Conservation (phyloP, 805 yeast species). For the Yarrowia sp. region DNA sequence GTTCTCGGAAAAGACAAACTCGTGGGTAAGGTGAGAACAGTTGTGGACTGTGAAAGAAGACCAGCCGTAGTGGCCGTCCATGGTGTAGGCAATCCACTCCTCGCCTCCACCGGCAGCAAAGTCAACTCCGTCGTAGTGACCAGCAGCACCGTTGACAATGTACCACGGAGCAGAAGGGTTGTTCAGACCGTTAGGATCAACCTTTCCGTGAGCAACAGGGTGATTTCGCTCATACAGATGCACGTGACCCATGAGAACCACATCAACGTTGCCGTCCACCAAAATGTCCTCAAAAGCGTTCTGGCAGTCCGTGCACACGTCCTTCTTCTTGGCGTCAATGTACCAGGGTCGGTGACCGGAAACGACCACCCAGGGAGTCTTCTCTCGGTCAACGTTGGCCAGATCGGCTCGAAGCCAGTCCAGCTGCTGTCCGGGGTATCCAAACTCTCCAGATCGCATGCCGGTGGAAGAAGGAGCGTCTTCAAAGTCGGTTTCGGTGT, state of each 20-base stretch:
- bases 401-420: conserved; percentile 36
- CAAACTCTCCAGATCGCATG: conserved; percentile 26
- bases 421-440: conserved; percentile 31
- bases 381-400: conserved; percentile 33
- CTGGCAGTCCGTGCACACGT: conserved; percentile 30
- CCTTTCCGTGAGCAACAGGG: conserved; percentile 31
- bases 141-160: conserved; percentile 37
- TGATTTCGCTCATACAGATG: conserved; percentile 33
- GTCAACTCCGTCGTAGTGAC: conserved; percentile 36
- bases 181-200: conserved; percentile 35
- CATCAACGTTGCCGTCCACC: conserved; percentile 31
- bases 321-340: conserved; percentile 30
- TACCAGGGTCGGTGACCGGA: conserved; percentile 39
- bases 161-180: conserved; percentile 37
- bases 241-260: conserved; percentile 33
- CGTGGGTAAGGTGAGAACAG: conserved; percentile 36
- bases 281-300: conserved; percentile 32
- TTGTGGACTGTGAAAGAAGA: conserved; percentile 36
- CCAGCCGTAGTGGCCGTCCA: conserved; percentile 34
- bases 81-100: conserved; percentile 25
- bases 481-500: conserved; percentile 37
- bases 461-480: conserved; percentile 23
- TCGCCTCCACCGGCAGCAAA: conserved; percentile 15
- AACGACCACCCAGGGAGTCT: conserved; percentile 35
- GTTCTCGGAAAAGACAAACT: conserved; percentile 34